Evolutionary conservation across 2,329 filamentous ascomycete genomes (phyloP).

Genomic region (Penicillium fuscoglaucum): DNA sequence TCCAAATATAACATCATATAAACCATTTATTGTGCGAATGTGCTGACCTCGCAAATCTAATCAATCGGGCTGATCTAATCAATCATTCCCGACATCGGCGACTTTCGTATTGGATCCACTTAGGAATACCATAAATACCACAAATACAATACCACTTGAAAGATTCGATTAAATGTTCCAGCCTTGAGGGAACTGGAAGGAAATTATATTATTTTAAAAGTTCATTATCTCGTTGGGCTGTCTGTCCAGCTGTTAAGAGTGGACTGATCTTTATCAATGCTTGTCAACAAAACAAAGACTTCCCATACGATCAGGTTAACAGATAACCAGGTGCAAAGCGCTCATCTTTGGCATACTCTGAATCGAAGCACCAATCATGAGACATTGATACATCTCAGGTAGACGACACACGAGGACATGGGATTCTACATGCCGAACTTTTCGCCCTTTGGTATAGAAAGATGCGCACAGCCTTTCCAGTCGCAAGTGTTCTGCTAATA

Average conservation of each 20-base stretch:
- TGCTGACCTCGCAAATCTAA: conserved; percentile 1
- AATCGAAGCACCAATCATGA: not conserved
- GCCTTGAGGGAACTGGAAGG: too few species aligned
- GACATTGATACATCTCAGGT: not conserved
- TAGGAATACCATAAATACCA: not conserved
- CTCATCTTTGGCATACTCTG: not conserved
- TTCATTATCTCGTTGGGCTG: not conserved
- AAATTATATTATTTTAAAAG: not conserved
- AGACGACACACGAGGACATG: not conserved
- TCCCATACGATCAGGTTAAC: not conserved
- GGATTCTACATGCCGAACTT: conserved; percentile 16
- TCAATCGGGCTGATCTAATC: conserved; percentile 16
- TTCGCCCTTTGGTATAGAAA: conserved; percentile 15
- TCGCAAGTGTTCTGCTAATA: conserved; percentile 26
- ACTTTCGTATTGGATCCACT: not conserved
- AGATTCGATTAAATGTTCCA: not conserved
- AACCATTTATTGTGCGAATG: not conserved
- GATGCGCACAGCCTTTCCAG: conserved; percentile 23
- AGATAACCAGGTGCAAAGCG: not conserved
- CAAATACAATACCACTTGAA: not conserved
- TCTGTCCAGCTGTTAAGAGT: not conserved
- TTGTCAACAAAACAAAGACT: not conserved
- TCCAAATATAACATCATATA: not conserved
- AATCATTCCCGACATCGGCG: conserved; percentile 14
- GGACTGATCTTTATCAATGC: not conserved